Percentiles rank a stretch among this genome's conserved stretches.
These are phyloP conservation scores for Mayamaea pseudoterrestris DNA, from an alignment of 108 stramenopile species.

Conservation along the genomic window DNA sequence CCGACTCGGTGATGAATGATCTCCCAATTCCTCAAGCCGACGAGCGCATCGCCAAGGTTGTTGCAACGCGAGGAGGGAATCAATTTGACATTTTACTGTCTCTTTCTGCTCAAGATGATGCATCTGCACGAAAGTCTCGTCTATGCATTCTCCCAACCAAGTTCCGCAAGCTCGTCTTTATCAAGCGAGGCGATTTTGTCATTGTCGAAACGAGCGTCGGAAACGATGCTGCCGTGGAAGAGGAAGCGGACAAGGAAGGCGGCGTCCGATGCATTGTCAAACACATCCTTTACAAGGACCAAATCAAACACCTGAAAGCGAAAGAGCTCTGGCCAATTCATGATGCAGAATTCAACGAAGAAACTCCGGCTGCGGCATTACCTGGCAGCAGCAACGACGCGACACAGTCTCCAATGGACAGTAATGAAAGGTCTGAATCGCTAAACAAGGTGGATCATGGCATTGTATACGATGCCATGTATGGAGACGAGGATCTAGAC, in stretches of 20 bases:
- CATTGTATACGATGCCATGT: conserved; percentile 24
- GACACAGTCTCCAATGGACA: too few relatives aligned
- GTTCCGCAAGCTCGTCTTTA: conserved; percentile 93
- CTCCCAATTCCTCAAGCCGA: conserved; percentile 50
- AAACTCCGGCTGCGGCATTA: conserved; percentile 3
- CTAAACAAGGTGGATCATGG: conserved; percentile 27
- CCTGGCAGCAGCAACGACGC: neutral
- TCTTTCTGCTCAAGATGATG: neutral
- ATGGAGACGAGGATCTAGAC: conserved; percentile 28
- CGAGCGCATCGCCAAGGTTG: conserved; percentile 64
- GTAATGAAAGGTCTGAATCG: conserved; percentile 7
- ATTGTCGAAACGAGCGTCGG: conserved; percentile 35
- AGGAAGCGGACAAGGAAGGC: conserved; percentile 26
- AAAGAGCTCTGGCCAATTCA: conserved; percentile 79
- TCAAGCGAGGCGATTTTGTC: conserved; percentile 90
- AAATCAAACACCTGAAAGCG: conserved; percentile 84
- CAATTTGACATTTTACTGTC: conserved; percentile 67
- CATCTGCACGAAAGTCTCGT: conserved; percentile 15
- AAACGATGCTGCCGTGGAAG: conserved; percentile 4
- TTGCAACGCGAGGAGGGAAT: conserved; percentile 74
- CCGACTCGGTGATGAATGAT: conserved; percentile 66
- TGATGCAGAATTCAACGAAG: conserved; percentile 26
- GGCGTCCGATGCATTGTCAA: conserved; percentile 51
- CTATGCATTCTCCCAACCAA: conserved; percentile 91
- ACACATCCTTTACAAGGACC: conserved; percentile 93